Evolutionary conservation across 257 asterid species (phyloP).

Genomic region (Lycium barbarum): DNA sequence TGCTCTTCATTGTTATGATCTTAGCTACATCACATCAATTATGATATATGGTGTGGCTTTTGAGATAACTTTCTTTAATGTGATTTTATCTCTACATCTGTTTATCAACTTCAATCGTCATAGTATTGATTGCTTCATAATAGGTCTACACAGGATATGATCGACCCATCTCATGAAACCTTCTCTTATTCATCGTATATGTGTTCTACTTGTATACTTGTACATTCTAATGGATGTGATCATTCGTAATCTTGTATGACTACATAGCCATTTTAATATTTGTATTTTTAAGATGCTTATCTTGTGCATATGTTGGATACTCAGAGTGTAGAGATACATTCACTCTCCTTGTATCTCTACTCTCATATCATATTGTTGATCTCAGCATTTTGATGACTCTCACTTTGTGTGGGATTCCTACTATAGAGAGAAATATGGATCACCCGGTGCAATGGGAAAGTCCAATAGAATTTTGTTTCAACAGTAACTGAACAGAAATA

Average conservation of each 20-base stretch:
- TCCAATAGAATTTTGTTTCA: not conserved
- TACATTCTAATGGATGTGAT: not conserved
- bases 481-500: not conserved
- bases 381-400: not conserved
- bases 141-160: constrained; percentile 1
- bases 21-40: not conserved
- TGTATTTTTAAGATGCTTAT: not conserved
- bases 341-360: not conserved
- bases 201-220: not conserved
- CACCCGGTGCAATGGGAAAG: not conserved
- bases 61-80: not conserved
- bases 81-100: not conserved
- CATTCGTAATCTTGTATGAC: not conserved
- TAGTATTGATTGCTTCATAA: not conserved
- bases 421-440: not conserved
- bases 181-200: not conserved
- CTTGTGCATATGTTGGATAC: not conserved
- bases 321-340: not conserved
- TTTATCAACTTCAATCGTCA: not conserved
- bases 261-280: not conserved
- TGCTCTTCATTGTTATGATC: not conserved
- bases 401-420: constrained; percentile 16
- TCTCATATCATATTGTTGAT: not conserved
- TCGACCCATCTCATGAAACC: not conserved
- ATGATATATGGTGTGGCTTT: not conserved